Base-by-base conservation (phyloP, 495 filamentous ascomycete species). In the Copromyces sp. region DNA sequence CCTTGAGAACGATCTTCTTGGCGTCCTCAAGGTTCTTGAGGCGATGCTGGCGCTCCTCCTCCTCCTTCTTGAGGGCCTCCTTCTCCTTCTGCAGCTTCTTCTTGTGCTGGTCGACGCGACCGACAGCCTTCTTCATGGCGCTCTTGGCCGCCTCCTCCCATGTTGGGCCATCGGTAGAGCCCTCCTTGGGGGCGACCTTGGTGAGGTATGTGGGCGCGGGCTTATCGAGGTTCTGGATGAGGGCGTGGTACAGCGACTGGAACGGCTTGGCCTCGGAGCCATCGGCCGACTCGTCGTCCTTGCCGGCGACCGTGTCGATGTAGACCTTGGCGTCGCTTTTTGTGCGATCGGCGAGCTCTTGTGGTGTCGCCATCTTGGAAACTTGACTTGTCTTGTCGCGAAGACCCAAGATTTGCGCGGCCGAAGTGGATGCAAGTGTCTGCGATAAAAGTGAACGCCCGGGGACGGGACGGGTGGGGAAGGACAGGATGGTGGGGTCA, bases 71-170 rank as follows among this genome's bases (percentile, higher is more conserved):
- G 68, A 90, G 88, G 72, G 89, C 77, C 74, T 90, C 87, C 73
- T 89, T 85, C 77, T 89, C 89, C 85, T 91, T 92, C 76, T 87
- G 87, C 41, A 89, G 84, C 85, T 94, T 94, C 87, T 90, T 93
- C 85, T 92, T 91, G 80, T 91, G 86, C 73, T 85, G 85, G 73
- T 94, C 91, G 70, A 87, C 89, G 69, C 89, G 87, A 80, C 89
- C 90, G 81, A 87, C 86, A 35, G 90, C 90, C 83, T 96, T 95
- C 86, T 95, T 96, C 78, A 92, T 76, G 32, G 93, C 93, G 61
- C 89, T 90, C 84, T 94, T 95, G 61, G 93, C 90, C 8, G 91
- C 90, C 70, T 91, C 89, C 81, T 94, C 93, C 91, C 91, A 97
- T 74, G 90, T 87, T n/a, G 84, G 74, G 71, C 79, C 77, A 68